Percentiles rank a stretch among this genome's conserved stretches.
Conservation (phyloP, 441 rosid species). For the Viola pubescens region DNA sequence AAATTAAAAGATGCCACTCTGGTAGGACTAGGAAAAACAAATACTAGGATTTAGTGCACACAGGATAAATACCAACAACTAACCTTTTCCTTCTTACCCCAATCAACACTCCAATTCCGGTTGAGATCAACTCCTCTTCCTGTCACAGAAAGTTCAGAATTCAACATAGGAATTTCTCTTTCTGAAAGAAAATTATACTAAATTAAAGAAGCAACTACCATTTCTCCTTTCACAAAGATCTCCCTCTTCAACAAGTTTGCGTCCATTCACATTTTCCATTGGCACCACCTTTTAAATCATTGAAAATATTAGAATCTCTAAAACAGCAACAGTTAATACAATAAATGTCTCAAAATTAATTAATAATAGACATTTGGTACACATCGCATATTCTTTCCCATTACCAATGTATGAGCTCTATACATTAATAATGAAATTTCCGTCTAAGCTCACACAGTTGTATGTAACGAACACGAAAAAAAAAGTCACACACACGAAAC, state of each 20-base stretch:
- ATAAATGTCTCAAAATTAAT: neutral
- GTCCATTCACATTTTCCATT: constrained; percentile 82
- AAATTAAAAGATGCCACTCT: neutral
- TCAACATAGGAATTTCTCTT: constrained; percentile 11
- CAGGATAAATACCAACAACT: constrained; percentile 1
- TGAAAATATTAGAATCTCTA: neutral
- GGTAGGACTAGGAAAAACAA: neutral
- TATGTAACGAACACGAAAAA: neutral
- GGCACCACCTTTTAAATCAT: constrained; percentile 58
- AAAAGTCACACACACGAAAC: neutral
- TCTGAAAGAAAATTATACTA: constrained; percentile 15
- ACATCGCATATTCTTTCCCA: too few species aligned
- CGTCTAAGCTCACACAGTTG: too few species aligned
- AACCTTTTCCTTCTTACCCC: constrained; percentile 99
- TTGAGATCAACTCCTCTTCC: constrained; percentile 99
- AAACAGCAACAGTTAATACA: too few species aligned
- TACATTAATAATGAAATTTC: too few species aligned
- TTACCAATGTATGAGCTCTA: too few species aligned
- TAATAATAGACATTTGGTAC: too few species aligned
- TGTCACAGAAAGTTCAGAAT: constrained; percentile 24
- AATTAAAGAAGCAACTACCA: constrained; percentile 33
- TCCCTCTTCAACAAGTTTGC: constrained; percentile 77
- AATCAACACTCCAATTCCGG: constrained; percentile 96
- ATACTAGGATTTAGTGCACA: constrained; percentile 2
- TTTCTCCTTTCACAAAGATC: constrained; percentile 89